Percentiles rank a stretch among this genome's conserved stretches.
Evolutionary conservation across 1,139 yeast genomes (phyloP).

Genomic region (Yamadazyma epiphylla): DNA sequence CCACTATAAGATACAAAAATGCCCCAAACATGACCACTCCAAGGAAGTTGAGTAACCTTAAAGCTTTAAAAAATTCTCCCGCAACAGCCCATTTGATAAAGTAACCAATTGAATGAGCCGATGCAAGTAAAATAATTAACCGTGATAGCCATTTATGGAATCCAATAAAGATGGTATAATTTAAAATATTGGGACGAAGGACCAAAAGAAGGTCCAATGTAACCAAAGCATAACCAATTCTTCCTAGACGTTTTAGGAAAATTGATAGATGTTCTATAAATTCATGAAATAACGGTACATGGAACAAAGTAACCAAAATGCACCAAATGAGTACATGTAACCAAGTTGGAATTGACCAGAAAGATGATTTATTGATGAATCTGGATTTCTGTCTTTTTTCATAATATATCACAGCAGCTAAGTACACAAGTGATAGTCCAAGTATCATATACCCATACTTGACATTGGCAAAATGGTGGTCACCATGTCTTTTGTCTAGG

Average conservation of each 20-base stretch:
- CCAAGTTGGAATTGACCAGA: slow-evolving; percentile 2
- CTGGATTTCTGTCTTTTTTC: slow-evolving; percentile 2
- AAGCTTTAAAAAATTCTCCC: slow-evolving; percentile 35
- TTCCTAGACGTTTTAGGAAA: slow-evolving; percentile 42
- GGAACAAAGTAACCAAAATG: slow-evolving; percentile 16
- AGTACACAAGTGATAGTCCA: slow-evolving; percentile 28
- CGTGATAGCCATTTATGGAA: slow-evolving; percentile 85
- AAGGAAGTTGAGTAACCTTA: slow-evolving; percentile 47
- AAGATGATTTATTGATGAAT: not conserved
- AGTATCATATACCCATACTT: slow-evolving; percentile 48
- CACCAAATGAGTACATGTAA: slow-evolving; percentile 28
- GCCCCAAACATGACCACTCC: slow-evolving; percentile 55
- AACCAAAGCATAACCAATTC: slow-evolving; percentile 61
- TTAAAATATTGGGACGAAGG: slow-evolving; percentile 45
- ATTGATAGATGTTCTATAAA: slow-evolving; percentile 18
- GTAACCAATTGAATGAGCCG: slow-evolving; percentile 59
- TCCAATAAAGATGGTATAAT: slow-evolving; percentile 53
- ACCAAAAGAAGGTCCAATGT: slow-evolving; percentile 64
- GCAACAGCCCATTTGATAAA: slow-evolving; percentile 41
- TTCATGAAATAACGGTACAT: slow-evolving; percentile 19
- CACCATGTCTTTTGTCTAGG: slow-evolving; percentile 22
- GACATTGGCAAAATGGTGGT: slow-evolving; percentile 33
- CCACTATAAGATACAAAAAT: slow-evolving; percentile 41
- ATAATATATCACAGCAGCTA: slow-evolving; percentile 9
- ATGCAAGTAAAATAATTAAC: slow-evolving; percentile 47